Evolutionary conservation across 352 stramenopile genomes (phyloP).

Genomic region (Phytophthora rubi): DNA sequence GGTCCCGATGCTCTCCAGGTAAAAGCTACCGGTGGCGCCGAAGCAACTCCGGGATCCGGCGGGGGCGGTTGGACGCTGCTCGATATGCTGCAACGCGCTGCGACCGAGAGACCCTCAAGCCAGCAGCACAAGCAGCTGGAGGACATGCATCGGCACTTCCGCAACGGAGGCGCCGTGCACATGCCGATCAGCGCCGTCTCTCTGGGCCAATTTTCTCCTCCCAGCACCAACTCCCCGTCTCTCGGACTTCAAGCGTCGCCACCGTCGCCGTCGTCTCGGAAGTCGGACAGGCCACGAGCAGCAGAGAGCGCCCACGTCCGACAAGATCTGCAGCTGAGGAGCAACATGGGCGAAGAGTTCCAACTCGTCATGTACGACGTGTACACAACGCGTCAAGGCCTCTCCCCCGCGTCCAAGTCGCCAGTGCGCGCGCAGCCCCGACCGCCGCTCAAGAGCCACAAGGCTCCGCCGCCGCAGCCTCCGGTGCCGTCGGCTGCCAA

Average conservation of each 20-base stretch:
- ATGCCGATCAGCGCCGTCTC: conserved; percentile 38
- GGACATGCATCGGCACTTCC: conserved; percentile 63
- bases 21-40: conserved; percentile 12
- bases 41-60: background rate
- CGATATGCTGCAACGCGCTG: conserved; percentile 29
- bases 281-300: background rate
- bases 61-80: conserved; percentile 18
- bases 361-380: conserved; percentile 69
- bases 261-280: conserved; percentile 1
- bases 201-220: conserved; percentile 1
- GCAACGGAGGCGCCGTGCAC: conserved; percentile 59
- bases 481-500: conserved; percentile 1
- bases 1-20: background rate
- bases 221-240: conserved; percentile 6
- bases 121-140: conserved; percentile 53
- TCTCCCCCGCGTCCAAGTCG: conserved; percentile 12
- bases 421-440: background rate
- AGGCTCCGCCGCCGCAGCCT: background rate
- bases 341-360: conserved; percentile 61
- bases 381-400: conserved; percentile 40
- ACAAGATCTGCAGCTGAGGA: conserved; percentile 41
- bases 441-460: conserved; percentile 1
- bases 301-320: conserved; percentile 22
- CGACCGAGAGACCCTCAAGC: conserved; percentile 12
- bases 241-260: conserved; percentile 10